phyloP scores from a whole-genome alignment of 192 early-diverging fungal species.

The Coemansia sp. region DNA sequence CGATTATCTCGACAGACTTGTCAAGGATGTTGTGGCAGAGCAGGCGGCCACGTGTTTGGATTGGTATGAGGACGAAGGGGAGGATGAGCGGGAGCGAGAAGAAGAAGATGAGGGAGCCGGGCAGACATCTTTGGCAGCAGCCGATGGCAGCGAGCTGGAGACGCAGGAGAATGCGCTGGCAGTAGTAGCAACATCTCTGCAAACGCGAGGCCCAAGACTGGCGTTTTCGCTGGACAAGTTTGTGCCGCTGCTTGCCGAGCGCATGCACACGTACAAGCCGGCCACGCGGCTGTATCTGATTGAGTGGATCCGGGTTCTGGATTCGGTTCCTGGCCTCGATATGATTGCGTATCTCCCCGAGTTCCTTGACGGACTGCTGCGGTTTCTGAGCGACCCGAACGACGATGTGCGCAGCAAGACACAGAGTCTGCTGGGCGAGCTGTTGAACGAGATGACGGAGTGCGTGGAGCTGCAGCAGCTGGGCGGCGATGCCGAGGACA shows the following conservation, averaged over 20 bases:
- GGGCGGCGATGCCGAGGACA: slow-evolving; percentile 11
- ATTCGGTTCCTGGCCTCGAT: slow-evolving; percentile 93
- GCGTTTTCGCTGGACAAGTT: slow-evolving; percentile 92
- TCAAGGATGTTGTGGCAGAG: slow-evolving; percentile 97
- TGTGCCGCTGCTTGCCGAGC: slow-evolving; percentile 89
- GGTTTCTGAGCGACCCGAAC: slow-evolving; percentile 86
- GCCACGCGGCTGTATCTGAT: slow-evolving; percentile 90
- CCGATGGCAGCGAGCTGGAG: not conserved
- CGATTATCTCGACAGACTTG: slow-evolving; percentile 88
- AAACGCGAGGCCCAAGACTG: slow-evolving; percentile 19
- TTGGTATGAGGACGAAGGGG: slow-evolving; percentile 34
- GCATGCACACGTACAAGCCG: slow-evolving; percentile 89
- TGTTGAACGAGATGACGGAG: slow-evolving; percentile 83
- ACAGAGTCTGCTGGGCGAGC: slow-evolving; percentile 79
- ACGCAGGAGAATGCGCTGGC: not conserved
- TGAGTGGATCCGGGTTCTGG: slow-evolving; percentile 90
- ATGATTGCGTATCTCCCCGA: slow-evolving; percentile 88
- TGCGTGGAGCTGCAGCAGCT: slow-evolving; percentile 45
- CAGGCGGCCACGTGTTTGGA: slow-evolving; percentile 74
- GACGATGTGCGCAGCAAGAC: slow-evolving; percentile 87
- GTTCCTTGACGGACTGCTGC: slow-evolving; percentile 90
- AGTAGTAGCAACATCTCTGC: not conserved
- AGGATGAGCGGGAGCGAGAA: not conserved
- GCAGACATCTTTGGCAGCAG: not conserved
- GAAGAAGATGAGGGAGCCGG: not conserved